Evolutionary conservation across 306 rosid species (phyloP).

Genomic region (Lathyrus aphaca): DNA sequence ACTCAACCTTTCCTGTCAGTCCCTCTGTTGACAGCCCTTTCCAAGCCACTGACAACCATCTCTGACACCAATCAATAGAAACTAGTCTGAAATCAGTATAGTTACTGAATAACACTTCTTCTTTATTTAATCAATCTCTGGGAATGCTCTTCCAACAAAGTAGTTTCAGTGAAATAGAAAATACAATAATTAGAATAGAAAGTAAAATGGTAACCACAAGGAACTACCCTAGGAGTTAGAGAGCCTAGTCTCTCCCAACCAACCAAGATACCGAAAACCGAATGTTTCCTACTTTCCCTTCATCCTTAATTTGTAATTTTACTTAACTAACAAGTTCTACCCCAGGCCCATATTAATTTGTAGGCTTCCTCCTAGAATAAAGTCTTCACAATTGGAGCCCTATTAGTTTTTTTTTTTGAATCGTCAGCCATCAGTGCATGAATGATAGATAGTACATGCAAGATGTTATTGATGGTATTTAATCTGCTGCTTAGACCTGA

Average conservation of each 20-base stretch:
- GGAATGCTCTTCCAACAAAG: neutral
- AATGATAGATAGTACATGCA: slow-evolving; percentile 26
- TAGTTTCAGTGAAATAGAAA: neutral
- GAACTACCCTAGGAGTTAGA: slow-evolving; percentile 1
- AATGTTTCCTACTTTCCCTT: neutral
- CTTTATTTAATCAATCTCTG: neutral
- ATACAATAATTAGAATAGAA: neutral
- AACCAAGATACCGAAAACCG: neutral
- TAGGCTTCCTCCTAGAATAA: neutral
- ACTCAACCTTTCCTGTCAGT: neutral
- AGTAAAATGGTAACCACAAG: neutral
- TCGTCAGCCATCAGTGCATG: slow-evolving; percentile 28
- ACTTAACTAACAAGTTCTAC: slow-evolving; percentile 1
- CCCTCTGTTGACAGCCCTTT: neutral
- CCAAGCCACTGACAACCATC: neutral
- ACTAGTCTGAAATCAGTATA: neutral
- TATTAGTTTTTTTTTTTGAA: slow-evolving; percentile 15
- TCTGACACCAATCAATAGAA: neutral
- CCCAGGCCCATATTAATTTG: neutral
- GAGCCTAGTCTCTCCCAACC: slow-evolving; percentile 10
- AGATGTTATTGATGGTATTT: slow-evolving; percentile 30
- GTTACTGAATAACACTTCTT: neutral
- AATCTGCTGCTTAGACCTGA: slow-evolving; percentile 39
- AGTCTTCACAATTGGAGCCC: slow-evolving; percentile 2
- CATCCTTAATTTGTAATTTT: neutral